These are phyloP conservation scores for Pichia nanzhaoensis DNA, from an alignment of 805 yeast species.

Conservation along the genomic window DNA sequence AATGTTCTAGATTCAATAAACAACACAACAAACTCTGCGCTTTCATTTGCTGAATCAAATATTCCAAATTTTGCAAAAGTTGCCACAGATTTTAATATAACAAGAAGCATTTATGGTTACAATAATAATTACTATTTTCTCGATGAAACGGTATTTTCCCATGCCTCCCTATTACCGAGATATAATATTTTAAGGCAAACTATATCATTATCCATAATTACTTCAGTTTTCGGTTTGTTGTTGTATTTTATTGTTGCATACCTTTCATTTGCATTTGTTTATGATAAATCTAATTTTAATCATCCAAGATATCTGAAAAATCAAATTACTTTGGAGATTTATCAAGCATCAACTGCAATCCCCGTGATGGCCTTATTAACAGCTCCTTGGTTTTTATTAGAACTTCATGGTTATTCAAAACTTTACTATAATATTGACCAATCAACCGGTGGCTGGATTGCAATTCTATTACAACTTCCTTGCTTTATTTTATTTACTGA, in stretches of 20 bases:
- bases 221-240: slow-evolving; percentile 81
- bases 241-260: slow-evolving; percentile 71
- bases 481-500: slow-evolving; percentile 88
- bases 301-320: slow-evolving; percentile 95
- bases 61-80: neutral
- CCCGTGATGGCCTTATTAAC: slow-evolving; percentile 87
- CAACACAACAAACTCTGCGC: slow-evolving; percentile 22
- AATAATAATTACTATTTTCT: slow-evolving; percentile 46
- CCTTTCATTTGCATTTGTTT: slow-evolving; percentile 68
- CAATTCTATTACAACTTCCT: slow-evolving; percentile 62
- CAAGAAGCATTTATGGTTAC: slow-evolving; percentile 35
- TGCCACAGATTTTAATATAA: neutral
- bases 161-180: slow-evolving; percentile 66
- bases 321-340: slow-evolving; percentile 80
- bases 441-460: slow-evolving; percentile 60
- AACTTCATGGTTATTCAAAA: slow-evolving; percentile 75
- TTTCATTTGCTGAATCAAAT: slow-evolving; percentile 12
- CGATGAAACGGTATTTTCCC: slow-evolving; percentile 48
- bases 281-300: slow-evolving; percentile 84
- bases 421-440: slow-evolving; percentile 63
- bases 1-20: slow-evolving; percentile 19
- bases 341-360: slow-evolving; percentile 71
- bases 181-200: slow-evolving; percentile 66
- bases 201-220: slow-evolving; percentile 57
- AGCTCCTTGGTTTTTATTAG: slow-evolving; percentile 82